phyloP scores from a whole-genome alignment of 148 eudicot species.

The Vaccinium darrowii region DNA sequence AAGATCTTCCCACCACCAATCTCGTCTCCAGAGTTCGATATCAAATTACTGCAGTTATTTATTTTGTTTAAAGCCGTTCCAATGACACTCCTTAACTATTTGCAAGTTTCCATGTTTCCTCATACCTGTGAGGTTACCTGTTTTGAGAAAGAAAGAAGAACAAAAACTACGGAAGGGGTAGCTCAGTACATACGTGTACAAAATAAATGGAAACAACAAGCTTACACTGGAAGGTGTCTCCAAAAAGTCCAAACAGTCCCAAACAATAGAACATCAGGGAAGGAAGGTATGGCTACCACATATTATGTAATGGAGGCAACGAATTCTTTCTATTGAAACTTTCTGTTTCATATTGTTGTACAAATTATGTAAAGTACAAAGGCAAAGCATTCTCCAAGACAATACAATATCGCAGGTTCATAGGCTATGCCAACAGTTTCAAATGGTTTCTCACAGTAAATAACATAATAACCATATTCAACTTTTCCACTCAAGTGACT shows the following conservation, averaged over 20 bases:
- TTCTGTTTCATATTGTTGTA: no score
- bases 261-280: not conserved
- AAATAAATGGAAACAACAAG: not conserved
- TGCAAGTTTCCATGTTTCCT: not conserved
- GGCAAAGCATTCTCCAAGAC: not conserved
- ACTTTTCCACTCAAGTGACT: no score
- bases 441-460: not conserved
- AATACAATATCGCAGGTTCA: not conserved
- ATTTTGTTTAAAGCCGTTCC: not conserved
- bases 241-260: not conserved
- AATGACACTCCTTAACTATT: not conserved
- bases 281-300: not conserved
- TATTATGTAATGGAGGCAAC: not conserved
- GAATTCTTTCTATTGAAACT: not conserved
- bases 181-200: not conserved
- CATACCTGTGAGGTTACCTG: not conserved
- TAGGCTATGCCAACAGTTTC: not conserved
- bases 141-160: not conserved
- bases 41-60: not conserved
- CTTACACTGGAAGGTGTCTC: not conserved
- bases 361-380: not conserved
- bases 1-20: not conserved
- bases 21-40: not conserved
- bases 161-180: not conserved
- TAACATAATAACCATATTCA: not conserved